A percentile compares a stretch with the other conserved stretches of the same genome.
phyloP scores from a whole-genome alignment of 2,329 filamentous ascomycete species.

The Parafenestella ontariensis region DNA sequence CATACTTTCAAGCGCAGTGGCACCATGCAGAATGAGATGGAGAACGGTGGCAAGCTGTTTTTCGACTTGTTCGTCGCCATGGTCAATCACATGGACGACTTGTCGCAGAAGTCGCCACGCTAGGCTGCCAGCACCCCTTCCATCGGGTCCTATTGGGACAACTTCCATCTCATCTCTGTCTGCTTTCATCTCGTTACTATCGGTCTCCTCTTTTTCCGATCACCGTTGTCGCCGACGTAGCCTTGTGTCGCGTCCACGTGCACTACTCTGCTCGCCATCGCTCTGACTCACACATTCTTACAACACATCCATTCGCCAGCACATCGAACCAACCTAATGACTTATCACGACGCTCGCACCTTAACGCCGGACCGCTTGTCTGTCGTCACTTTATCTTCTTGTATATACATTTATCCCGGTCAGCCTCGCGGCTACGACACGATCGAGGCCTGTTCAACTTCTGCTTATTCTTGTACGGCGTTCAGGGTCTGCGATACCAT shows the following conservation, averaged over 20 bases:
- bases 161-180: slow-evolving; percentile 23
- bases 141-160: slow-evolving; percentile 4
- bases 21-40: slow-evolving; percentile 96
- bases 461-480: slow-evolving; percentile 24
- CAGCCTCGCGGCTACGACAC: slow-evolving; percentile 27
- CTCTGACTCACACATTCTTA: slow-evolving; percentile 29
- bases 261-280: slow-evolving; percentile 23
- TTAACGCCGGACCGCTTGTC: slow-evolving; percentile 8
- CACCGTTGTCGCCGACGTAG: slow-evolving; percentile 14
- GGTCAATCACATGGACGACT: slow-evolving; percentile 77
- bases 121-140: slow-evolving; percentile 27
- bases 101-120: slow-evolving; percentile 39
- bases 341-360: slow-evolving; percentile 16
- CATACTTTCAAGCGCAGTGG: slow-evolving; percentile 91
- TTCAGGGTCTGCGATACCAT: slow-evolving; percentile 37
- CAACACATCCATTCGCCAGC: slow-evolving; percentile 4
- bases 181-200: slow-evolving; percentile 13
- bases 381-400: slow-evolving; percentile 32
- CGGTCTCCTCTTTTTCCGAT: slow-evolving; percentile 28
- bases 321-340: slow-evolving; percentile 14
- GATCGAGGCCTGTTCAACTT: slow-evolving; percentile 19
- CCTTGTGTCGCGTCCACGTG: slow-evolving; percentile 20
- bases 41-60: slow-evolving; percentile 83
- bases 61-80: slow-evolving; percentile 94
- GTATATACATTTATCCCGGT: slow-evolving; percentile 38